Evolutionary conservation across 192 early-diverging fungal genomes (phyloP), one percentile per base, ranked within the genome.

Genomic region (Neocallimastix lanati): DNA sequence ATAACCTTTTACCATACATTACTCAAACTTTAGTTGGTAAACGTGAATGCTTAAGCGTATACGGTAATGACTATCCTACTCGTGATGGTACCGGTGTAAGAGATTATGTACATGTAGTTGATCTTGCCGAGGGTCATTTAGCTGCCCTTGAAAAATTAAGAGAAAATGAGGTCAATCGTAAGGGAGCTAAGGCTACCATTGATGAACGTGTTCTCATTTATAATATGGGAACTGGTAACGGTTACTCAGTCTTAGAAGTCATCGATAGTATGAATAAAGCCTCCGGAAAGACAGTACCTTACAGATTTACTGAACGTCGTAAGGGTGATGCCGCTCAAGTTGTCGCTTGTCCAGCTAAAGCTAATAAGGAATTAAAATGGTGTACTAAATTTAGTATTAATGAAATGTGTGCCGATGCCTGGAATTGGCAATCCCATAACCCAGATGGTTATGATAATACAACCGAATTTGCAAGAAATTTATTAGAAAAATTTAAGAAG

Each of bases 81-180:
- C 86, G 86, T 76, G 97, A 98, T 79, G 96, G 97, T 28, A 96
- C 95, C 28, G 89, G 94, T 79, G 91, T 99, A 28, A 89, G 97
- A 37, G 97, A 98, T 84, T 98, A 96, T 83, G 92, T 98, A 78
- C 97, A 98, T 82, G 96, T 98, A 6, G 93, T 93, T 78, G 97
- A 98, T 80, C 86, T 97, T 33, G 95, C 96, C 25, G 88, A 91
- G 77, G 96, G 93, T 12, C 97, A 98, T 81, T 92, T 95, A 13
- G 37, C 78, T 28, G 78, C 78, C 6, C 28, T 79, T 76, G 78
- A 79, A 76, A 76, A 79, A 14, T 76, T 79, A 28, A 38, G 78
- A 28, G 77, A 76, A 28, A 38, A 79, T 29, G 77, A 28, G 28
- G 78, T 15, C 13, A 29, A 21, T 1, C 12, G 77, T 21, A 21